Evolutionary conservation across 139 green algal species (phyloP).

Genomic region (Choricystis sp.): DNA sequence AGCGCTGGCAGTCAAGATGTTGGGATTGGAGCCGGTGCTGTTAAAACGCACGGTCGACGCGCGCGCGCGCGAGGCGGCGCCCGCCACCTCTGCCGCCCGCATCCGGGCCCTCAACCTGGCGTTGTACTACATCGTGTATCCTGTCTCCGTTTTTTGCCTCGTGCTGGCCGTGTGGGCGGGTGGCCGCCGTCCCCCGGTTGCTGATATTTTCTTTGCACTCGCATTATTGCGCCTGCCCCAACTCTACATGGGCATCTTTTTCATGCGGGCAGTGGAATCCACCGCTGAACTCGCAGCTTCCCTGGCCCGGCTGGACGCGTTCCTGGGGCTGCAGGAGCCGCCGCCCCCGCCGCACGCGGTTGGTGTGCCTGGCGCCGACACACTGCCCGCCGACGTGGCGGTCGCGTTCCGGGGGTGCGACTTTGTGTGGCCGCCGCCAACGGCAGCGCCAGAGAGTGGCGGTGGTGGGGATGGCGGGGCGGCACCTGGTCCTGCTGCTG

Average conservation of each 20-base stretch:
- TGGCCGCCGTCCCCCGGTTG: conserved; percentile 24
- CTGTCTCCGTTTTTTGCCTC: conserved; percentile 22
- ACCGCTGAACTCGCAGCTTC: conserved; percentile 41
- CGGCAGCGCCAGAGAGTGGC: too few species aligned
- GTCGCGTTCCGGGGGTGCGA: conserved; percentile 29
- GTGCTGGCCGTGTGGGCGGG: conserved; percentile 46
- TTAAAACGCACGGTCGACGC: conserved; percentile 18
- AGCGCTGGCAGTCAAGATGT: conserved; percentile 66
- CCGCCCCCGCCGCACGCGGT: conserved; percentile 19
- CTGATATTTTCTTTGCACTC: conserved; percentile 52
- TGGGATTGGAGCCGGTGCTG: conserved; percentile 46
- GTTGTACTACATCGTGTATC: conserved; percentile 45
- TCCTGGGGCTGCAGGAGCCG: conserved; percentile 53
- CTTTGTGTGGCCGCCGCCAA: conserved; percentile 55
- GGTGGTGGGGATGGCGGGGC: conserved; percentile 5
- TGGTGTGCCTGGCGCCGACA: not conserved
- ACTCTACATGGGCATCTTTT: conserved; percentile 46
- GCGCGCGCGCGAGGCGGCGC: conserved; percentile 22
- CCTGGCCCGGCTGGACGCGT: conserved; percentile 45
- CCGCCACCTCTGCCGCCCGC: conserved; percentile 29
- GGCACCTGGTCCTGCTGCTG: not conserved
- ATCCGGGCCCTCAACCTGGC: conserved; percentile 52
- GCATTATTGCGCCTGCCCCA: conserved; percentile 35
- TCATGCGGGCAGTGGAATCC: conserved; percentile 35
- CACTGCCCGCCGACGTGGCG: not conserved